phyloP scores from a whole-genome alignment of 139 green algal species.

The Cymbomonas tetramitiformis region DNA sequence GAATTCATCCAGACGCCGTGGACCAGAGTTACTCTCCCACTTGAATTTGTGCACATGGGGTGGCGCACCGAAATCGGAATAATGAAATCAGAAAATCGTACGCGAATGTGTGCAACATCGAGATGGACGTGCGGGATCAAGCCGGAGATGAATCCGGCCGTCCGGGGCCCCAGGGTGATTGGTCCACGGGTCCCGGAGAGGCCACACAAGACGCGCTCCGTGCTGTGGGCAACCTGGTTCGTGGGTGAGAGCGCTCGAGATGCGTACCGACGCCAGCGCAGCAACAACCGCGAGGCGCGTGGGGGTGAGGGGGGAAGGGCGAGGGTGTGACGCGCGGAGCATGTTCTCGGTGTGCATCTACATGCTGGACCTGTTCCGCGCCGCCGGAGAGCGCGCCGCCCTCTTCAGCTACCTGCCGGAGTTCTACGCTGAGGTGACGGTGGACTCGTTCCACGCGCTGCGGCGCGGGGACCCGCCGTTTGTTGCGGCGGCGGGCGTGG shows the following conservation, averaged over 20 bases:
- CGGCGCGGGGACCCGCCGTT: constrained; percentile 31
- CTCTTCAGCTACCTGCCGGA: constrained; percentile 40
- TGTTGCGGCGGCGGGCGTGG: constrained; percentile 1
- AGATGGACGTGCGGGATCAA: not conserved
- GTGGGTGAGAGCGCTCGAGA: too few species aligned
- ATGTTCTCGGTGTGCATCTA: too few species aligned
- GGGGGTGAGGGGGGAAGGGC: too few species aligned
- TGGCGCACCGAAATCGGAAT: not conserved
- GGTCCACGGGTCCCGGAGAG: not conserved
- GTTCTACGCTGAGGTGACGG: constrained; percentile 40
- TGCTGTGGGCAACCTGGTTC: not conserved
- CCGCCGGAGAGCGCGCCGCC: too few species aligned
- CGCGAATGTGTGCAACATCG: not conserved
- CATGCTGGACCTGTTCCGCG: too few species aligned
- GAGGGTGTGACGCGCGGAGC: too few species aligned
- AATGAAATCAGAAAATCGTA: not conserved
- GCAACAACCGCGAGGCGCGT: too few species aligned
- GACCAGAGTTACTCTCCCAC: not conserved
- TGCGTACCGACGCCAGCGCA: too few species aligned
- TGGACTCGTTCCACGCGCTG: constrained; percentile 55
- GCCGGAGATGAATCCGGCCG: too few species aligned
- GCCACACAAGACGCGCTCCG: not conserved
- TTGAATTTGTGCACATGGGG: not conserved
- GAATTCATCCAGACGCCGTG: too few species aligned
- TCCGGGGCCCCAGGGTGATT: too few species aligned